Base-by-base conservation (phyloP, 306 rosid species). In the Cucumis cinereus region DNA sequence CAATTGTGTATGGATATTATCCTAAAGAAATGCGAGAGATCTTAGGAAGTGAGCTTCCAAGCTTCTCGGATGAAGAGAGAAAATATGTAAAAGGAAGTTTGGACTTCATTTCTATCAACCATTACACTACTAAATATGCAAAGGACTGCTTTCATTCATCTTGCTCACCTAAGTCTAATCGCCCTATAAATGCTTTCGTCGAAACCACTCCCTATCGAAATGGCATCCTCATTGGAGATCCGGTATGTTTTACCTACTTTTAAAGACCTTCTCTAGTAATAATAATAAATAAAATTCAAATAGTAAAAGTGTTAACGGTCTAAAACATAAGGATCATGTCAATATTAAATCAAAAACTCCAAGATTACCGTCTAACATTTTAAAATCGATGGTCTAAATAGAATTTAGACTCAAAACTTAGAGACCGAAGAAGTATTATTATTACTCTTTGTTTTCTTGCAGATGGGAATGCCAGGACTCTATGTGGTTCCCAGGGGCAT, bases 401-500 rank as follows among this genome's bases (percentile, higher is more conserved):
- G 30, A 28, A 28, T 28, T 28, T 28, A 28, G 30, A 28, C 30
- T 28, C 3, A 28, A 28, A 28, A 28, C 30, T 28, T 28, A 1
- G 30, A 28, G 30, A 28, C 30, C 30, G 3, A 28, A 1, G 0
- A 28, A 0, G 30, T 28, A 28, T 28, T 28, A 28, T 0, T 28
- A 28, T 15, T 11, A 11, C 4, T 11, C 16, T 45, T 11, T 45
- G 0, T 83, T 86, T 89, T 79, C 0, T 30, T 2, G 35, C 35
- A 30, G 35, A 30, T 30, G 35, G 35, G 35, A 30, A 3, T 30
- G 3, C 35, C 35, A 30, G 35, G 35, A 30, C 35, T 30, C 4
- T 30, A 30, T 77, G 90, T 89, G 60, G 93, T 89, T 87, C 96
- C 96, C 40, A 74, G 74, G 12, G 90, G 91, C 54, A 28, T 91